Base-by-base conservation (phyloP, 495 filamentous ascomycete genomes). In the Tuber magnatum region DNA sequence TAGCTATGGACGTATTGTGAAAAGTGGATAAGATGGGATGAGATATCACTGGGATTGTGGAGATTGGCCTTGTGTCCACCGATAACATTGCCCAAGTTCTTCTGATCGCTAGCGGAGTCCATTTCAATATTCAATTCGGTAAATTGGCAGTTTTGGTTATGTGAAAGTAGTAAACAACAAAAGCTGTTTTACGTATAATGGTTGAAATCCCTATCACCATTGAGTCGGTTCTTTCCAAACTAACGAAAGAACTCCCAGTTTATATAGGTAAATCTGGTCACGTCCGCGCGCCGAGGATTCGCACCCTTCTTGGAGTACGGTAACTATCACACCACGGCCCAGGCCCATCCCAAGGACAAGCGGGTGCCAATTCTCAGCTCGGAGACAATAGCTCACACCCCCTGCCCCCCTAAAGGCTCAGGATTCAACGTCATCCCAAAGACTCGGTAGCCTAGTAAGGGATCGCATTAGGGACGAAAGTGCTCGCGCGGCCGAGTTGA, bases 51-150 rank as follows among this genome's bases (percentile, higher is more conserved):
- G 44, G 86, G 86, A 71, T 87, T 87, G 78, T 82, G 82, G 61
- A 87, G 76, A 70, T 84, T 86, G 40, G 86, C 85, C 80, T 86
- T 87, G 83, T 87, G 85, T 56, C 85, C 86, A 71, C 86, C 83
- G 68, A 85, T 80, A 65, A 86, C 81, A 73, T 86, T 86, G 69
- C 85, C 84, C 46, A 77, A 73, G 75, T 85, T 74, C 71, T 80
- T 80, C 28, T 75, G 73, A 24, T 79, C 77, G 65, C 16, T 68
- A n/a, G 69, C 40, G 44, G 77, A 40, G 51, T 79, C 76, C 77
- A 79, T 79, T 79, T 10, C 71, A 8, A 22, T 65, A 24, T 20
- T 51, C 61, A 18, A 28, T 46, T 69, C 18, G 42, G 38, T 6
- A 35, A 18, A 22, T n/a, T 61, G 73, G 28, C 43, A 39, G 42